phyloP scores from a whole-genome alignment of 2,329 filamentous ascomycete genomes.

The Alternaria incomplexa region DNA sequence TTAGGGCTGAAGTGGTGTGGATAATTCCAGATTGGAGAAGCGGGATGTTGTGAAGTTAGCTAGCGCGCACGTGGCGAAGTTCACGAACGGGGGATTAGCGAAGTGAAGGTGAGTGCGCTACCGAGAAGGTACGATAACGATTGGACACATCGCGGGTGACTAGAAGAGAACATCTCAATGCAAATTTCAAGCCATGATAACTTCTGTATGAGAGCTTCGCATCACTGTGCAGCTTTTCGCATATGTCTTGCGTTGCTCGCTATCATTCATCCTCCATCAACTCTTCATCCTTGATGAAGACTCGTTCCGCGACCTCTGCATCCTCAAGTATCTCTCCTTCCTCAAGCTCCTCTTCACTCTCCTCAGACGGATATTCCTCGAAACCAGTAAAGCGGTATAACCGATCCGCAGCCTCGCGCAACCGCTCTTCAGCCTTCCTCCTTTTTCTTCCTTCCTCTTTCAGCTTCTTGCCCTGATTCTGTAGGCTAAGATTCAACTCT shows the following conservation, averaged over 20 bases:
- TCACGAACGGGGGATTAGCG: background rate
- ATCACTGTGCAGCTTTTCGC: accelerated
- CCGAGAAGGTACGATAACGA: background rate
- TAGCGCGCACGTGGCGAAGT: background rate
- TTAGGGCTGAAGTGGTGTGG: background rate
- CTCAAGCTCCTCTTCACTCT: too few relatives aligned
- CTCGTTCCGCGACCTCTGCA: too few relatives aligned
- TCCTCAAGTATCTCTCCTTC: too few relatives aligned
- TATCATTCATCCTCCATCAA: background rate
- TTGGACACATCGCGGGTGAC: background rate
- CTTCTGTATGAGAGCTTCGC: background rate
- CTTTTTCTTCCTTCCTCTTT: too few relatives aligned
- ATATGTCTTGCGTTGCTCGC: background rate
- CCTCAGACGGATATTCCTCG: too few relatives aligned
- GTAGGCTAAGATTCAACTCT: too few relatives aligned
- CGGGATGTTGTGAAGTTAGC: background rate
- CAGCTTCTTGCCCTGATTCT: too few relatives aligned
- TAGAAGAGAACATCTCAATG: too few relatives aligned
- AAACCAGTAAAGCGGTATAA: too few relatives aligned
- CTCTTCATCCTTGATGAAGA: background rate
- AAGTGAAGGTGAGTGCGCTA: background rate
- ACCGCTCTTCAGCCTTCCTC: too few relatives aligned
- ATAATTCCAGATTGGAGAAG: background rate
- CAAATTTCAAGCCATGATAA: background rate
- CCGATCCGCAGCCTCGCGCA: too few relatives aligned